Evolutionary conservation across 1,284 basidiomycete genomes (phyloP), one percentile per base, ranked within the genome.

Genomic region (Austroboletus niveus): DNA sequence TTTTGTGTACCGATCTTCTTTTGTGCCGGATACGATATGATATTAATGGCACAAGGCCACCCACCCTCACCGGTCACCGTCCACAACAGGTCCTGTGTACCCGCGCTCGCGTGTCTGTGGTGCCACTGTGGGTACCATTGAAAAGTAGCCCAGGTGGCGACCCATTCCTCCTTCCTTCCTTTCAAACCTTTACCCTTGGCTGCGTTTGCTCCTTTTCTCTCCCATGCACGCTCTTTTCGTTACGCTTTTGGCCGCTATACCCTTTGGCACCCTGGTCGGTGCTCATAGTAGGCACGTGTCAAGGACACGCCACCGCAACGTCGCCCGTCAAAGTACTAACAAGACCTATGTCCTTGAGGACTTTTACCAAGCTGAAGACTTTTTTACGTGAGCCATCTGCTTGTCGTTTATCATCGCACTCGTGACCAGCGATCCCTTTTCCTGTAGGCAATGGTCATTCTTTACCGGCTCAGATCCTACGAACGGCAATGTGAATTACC

Each of bases 391-490:
- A 29, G 67, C 22, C 58, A 10, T 15, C 42, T 32, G 8, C 40
- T 22, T 14, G n/a, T 20, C n/a, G 20, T 41, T 9, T 42, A 8
- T 7, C 42, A 5, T 35, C 32, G 7, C 20, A 15, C 36, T 17
- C 35, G 29, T 12, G 27, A 42, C 15, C 42, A 24, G 29, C 8
- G 42, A 40, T 5, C 22, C 54, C 34, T 3, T 31, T 29, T 8
- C 49, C 7, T 54, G 8, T 54, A 87, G 85, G 48, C 60, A 76
- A 42, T 89, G 82, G 81, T 64, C 80, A 40, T 88, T 84, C 72
- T 87, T 80, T 69, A 73, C 72, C n/a, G 67, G 57, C 8, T 15
- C 66, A 8, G 88, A 91, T 63, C 88, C 88, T 3, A 90, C 88
- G 1, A 68, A 79, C 51, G 88, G 87, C 22, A 68, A 68, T 35